Percentiles rank a stretch among this genome's conserved stretches.
These are phyloP conservation scores for Volutella citrinella DNA, from an alignment of 2,329 filamentous ascomycete species.

Conservation along the genomic window DNA sequence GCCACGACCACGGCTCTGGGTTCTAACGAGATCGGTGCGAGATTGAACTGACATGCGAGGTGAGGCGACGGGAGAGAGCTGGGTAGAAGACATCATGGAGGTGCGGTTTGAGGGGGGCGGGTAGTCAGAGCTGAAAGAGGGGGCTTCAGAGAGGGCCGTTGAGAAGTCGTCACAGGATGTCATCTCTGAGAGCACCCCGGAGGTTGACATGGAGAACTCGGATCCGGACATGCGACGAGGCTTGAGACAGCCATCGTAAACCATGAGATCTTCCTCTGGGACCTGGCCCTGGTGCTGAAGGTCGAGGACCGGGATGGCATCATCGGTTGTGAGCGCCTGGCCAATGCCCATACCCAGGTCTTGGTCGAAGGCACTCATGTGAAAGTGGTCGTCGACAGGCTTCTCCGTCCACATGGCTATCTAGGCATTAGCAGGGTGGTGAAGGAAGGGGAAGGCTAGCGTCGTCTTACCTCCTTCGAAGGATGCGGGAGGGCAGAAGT, in stretches of 20 bases:
- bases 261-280: constrained; percentile 47
- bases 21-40: constrained; percentile 59
- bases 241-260: constrained; percentile 51
- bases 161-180: constrained; percentile 71
- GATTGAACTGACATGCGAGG: constrained; percentile 62
- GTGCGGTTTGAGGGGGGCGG: constrained; percentile 65
- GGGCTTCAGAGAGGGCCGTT: constrained; percentile 61
- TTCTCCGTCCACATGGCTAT: constrained; percentile 48
- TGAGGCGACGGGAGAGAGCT: constrained; percentile 70
- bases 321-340: constrained; percentile 61
- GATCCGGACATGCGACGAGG: constrained; percentile 68
- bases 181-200: constrained; percentile 63
- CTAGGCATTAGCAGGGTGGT: constrained; percentile 13
- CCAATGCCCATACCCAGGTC: constrained; percentile 60
- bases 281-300: constrained; percentile 49
- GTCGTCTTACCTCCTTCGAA: constrained; percentile 47
- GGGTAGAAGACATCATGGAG: constrained; percentile 68
- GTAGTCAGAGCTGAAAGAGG: constrained; percentile 65
- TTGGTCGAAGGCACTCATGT: constrained; percentile 52
- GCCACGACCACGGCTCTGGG: constrained; percentile 61
- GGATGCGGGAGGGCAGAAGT: constrained; percentile 50
- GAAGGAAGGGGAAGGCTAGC: background rate
- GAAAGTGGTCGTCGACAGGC: constrained; percentile 54
- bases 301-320: constrained; percentile 61
- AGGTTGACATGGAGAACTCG: constrained; percentile 70